Conservation (phyloP, 768 basidiomycete genomes). For the Phaeolepiota aurea region DNA sequence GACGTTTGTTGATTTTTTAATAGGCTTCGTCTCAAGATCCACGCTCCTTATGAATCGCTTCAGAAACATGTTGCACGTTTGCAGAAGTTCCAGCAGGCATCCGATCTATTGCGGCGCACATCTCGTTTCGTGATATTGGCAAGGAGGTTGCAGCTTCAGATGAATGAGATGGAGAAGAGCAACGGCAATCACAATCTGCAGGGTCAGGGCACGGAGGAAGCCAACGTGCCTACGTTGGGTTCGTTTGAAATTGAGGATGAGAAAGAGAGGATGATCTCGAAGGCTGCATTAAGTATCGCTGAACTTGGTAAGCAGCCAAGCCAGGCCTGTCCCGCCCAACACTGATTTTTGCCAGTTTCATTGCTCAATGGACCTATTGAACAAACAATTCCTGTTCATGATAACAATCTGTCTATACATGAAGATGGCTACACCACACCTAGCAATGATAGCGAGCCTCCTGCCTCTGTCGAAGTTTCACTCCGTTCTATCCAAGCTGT, state of each 20-base stretch:
- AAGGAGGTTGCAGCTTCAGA: conserved; percentile 77
- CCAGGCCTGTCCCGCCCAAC: background rate
- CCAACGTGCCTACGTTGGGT: too few relatives aligned
- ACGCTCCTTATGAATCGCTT: conserved; percentile 73
- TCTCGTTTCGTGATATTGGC: conserved; percentile 81
- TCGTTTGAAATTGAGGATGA: conserved; percentile 56
- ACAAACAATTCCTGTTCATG: too few relatives aligned
- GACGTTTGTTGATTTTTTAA: conserved; percentile 11
- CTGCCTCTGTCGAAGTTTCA: conserved; percentile 30
- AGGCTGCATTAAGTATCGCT: conserved; percentile 90
- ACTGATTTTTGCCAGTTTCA: conserved; percentile 26
- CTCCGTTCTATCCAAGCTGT: conserved; percentile 72
- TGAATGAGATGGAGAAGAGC: conserved; percentile 54
- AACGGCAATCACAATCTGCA: conserved; percentile 10
- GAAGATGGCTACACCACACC: conserved; percentile 10
- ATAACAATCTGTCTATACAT: too few relatives aligned
- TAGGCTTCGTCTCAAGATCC: conserved; percentile 82
- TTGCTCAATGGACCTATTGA: conserved; percentile 41
- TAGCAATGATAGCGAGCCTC: conserved; percentile 10
- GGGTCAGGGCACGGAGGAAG: too few relatives aligned
- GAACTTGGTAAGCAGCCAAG: conserved; percentile 69
- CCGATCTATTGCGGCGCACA: conserved; percentile 76
- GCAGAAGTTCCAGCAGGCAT: conserved; percentile 72
- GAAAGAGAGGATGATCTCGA: conserved; percentile 81
- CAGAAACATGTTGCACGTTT: conserved; percentile 64